Conservation (phyloP, 345 rosid species). For the Gossypium bickii region DNA sequence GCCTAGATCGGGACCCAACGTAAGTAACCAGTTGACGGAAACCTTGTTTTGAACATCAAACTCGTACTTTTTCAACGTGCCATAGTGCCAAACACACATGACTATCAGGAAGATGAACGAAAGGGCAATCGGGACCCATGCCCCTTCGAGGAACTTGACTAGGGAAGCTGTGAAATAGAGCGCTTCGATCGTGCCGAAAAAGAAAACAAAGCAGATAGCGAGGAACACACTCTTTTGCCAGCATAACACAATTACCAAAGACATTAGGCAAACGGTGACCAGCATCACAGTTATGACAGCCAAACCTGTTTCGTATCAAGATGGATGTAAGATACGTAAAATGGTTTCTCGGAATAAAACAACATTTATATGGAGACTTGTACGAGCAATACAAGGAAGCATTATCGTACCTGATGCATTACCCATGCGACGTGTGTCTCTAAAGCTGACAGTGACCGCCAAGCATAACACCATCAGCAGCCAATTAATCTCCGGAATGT, state of each 20-base stretch:
- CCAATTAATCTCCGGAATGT: conserved; percentile 98
- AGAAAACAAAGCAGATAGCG: conserved; percentile 61
- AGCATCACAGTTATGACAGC: conserved; percentile 98
- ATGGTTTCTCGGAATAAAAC: too few relatives aligned
- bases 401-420: conserved; percentile 70
- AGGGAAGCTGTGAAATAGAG: conserved; percentile 93
- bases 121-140: conserved; percentile 93
- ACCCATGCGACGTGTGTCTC: conserved; percentile 81
- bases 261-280: conserved; percentile 96
- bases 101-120: conserved; percentile 51
- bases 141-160: conserved; percentile 89
- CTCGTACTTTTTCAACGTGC: conserved; percentile 74
- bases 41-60: conserved; percentile 93
- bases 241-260: conserved; percentile 74
- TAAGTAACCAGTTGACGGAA: conserved; percentile 79
- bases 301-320: conserved; percentile 40
- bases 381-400: background rate
- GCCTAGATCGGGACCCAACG: conserved; percentile 75
- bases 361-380: background rate
- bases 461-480: conserved; percentile 86
- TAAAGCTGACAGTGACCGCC: conserved; percentile 84
- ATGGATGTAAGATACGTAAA: background rate
- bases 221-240: conserved; percentile 28
- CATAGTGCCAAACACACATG: conserved; percentile 94
- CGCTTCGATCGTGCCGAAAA: conserved; percentile 81